Conservation (phyloP, 1,284 basidiomycete species). For the Marasmius tenuissimus region DNA sequence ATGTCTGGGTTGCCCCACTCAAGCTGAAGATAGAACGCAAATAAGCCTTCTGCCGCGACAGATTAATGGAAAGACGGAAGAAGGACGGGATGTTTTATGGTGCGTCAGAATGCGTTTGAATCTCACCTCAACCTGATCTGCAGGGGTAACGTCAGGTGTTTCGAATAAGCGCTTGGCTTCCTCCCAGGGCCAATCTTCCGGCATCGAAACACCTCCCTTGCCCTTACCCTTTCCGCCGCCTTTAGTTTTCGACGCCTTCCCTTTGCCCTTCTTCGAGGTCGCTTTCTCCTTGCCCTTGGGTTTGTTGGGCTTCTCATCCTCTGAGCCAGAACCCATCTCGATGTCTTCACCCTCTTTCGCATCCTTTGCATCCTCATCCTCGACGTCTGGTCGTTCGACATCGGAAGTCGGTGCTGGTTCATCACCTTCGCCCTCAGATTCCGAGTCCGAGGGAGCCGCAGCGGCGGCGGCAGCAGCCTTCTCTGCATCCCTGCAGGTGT, state of each 20-base stretch:
- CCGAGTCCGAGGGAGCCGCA: conserved; percentile 12
- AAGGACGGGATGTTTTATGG: not conserved
- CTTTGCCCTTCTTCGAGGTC: conserved; percentile 17
- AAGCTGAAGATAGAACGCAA: conserved; percentile 47
- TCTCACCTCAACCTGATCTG: conserved; percentile 83
- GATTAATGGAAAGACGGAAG: not conserved
- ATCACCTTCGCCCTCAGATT: conserved; percentile 17
- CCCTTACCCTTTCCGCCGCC: conserved; percentile 43
- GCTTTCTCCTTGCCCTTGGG: conserved; percentile 17
- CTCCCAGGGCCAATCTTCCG: conserved; percentile 96
- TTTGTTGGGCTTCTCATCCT: conserved; percentile 26
- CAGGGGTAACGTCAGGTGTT: conserved; percentile 86
- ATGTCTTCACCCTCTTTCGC: conserved; percentile 24
- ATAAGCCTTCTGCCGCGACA: not conserved
- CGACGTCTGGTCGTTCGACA: conserved; percentile 23
- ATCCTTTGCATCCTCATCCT: conserved; percentile 17
- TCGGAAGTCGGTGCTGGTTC: conserved; percentile 26
- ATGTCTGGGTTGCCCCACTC: conserved; percentile 95
- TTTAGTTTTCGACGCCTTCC: conserved; percentile 35
- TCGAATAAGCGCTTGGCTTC: conserved; percentile 91
- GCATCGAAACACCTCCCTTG: conserved; percentile 77
- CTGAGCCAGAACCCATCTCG: conserved; percentile 24
- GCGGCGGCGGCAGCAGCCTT: conserved; percentile 55
- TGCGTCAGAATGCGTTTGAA: not conserved
- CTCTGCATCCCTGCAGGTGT: conserved; percentile 37